Base-by-base conservation (phyloP, 345 rosid species). In the Anacardium occidentale region DNA sequence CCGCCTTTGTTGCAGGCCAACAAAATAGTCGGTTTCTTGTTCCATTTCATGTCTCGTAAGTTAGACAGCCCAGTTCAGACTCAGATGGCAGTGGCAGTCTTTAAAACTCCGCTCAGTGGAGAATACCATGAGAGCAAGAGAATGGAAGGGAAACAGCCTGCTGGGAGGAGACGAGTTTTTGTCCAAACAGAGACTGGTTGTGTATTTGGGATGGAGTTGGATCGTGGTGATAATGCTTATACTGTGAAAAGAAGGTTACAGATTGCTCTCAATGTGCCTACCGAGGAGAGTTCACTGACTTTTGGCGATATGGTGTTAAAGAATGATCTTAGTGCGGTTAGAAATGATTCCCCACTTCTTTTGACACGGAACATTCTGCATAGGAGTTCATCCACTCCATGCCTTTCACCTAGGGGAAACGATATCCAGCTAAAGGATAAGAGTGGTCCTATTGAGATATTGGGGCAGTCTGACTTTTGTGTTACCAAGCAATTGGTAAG, bases 121-220 rank as follows among this genome's bases (percentile, higher is more conserved):
- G 97, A 94, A 51, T 81, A 77, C 42, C 84, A 73, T 42, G 84
- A 90, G 66, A 81, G 71, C 75, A 81, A 56, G 62, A 81, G 76
- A 76, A 80, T 83, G 84, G 98, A 89, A 62, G 89, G 86, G 83
- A 96, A 81, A 74, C 98, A 88, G 26, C 81, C 87, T 62, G 74
- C 93, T 0, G 95, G 94, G 37, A 80, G 97, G 70, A 90, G 99
- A 59, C 80, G 89, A 65, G 98, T 96, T 47, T 96, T 96, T 45
- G 98, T 96, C 70, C 98, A 96, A 61, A 96, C 99, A 0, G 99
- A 96, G 82, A 93, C 88, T 9, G 99, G 98, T 42, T 96, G 96
- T 83, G 99, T 96, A 24, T 75, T 93, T 76, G 98, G 94, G n/a
- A 93, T 96, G 99, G 99, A 96, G 80, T 76, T 96, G 75, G 98